These are phyloP conservation scores for Apiospora aurea DNA, from an alignment of 2,329 filamentous ascomycete genomes.

Conservation along the genomic window DNA sequence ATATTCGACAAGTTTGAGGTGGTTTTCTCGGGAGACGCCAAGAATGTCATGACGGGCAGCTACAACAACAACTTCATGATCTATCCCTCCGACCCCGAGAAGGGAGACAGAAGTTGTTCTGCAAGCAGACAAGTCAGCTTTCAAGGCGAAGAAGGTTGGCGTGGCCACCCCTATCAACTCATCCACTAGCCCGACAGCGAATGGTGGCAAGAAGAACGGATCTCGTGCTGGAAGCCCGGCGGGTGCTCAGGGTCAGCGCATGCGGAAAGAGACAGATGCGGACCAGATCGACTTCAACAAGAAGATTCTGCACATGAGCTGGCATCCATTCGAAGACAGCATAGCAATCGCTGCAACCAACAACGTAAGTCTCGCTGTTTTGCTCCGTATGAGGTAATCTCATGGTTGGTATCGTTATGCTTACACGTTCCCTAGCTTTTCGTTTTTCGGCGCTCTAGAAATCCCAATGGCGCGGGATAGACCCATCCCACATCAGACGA, in stretches of 20 bases:
- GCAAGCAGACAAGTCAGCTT: constrained; percentile 97
- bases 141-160: constrained; percentile 99
- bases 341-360: constrained; percentile 99
- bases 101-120: constrained; percentile 96
- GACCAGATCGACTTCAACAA: constrained; percentile 99
- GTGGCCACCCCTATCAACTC: constrained; percentile 96
- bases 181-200: constrained; percentile 74
- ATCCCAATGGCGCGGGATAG: constrained; percentile 1
- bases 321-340: constrained; percentile 99
- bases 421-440: constrained; percentile 65
- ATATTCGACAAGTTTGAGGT: constrained; percentile 99
- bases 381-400: background rate
- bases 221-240: constrained; percentile 89
- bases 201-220: constrained; percentile 83
- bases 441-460: constrained; percentile 77
- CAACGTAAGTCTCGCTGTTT: constrained; percentile 74
- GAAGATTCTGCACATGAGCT: constrained; percentile 99
- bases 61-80: constrained; percentile 99
- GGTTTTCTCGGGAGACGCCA: constrained; percentile 96
- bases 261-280: constrained; percentile 98
- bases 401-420: constrained; percentile 21
- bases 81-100: constrained; percentile 93
- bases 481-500: constrained; percentile 5
- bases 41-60: constrained; percentile 99
- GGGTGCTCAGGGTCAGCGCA: constrained; percentile 84